Evolutionary conservation across 345 rosid species (phyloP).

Genomic region (Theobroma cacao): DNA sequence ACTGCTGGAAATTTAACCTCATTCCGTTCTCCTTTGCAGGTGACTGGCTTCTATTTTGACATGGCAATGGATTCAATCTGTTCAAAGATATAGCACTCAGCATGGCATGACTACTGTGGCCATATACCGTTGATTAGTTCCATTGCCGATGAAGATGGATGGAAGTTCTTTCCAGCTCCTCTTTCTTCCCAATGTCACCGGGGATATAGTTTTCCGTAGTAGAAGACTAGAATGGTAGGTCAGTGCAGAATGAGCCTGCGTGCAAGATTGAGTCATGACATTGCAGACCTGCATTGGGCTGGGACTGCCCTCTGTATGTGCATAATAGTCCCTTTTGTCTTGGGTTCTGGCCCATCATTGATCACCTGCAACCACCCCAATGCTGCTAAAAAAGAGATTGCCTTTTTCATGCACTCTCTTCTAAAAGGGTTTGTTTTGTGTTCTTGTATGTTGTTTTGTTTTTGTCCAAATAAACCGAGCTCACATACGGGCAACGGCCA

Average conservation of each 20-base stretch:
- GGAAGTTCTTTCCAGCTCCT: background rate
- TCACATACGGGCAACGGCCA: too few species aligned
- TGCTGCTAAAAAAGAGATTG: background rate
- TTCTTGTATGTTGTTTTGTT: too few species aligned
- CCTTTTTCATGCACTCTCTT: too few species aligned
- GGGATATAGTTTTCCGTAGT: background rate
- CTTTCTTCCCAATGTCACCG: background rate
- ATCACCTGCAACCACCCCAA: background rate
- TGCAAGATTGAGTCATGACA: background rate
- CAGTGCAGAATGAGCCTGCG: background rate
- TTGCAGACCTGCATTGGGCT: background rate
- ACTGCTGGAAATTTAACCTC: background rate
- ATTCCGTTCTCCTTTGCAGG: background rate
- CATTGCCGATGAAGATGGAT: background rate
- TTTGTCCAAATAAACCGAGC: too few species aligned
- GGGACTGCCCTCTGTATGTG: background rate
- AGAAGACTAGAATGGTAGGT: background rate
- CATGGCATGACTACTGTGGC: background rate
- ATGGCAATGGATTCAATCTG: background rate
- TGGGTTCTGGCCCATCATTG: background rate
- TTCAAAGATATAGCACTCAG: background rate
- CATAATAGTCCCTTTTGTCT: background rate
- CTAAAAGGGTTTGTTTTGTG: too few species aligned
- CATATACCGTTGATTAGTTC: background rate
- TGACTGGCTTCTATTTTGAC: background rate